Percentiles rank a stretch among this genome's conserved stretches.
Evolutionary conservation across 306 rosid species (phyloP).

Genomic region (Gynostemma pentaphyllum): DNA sequence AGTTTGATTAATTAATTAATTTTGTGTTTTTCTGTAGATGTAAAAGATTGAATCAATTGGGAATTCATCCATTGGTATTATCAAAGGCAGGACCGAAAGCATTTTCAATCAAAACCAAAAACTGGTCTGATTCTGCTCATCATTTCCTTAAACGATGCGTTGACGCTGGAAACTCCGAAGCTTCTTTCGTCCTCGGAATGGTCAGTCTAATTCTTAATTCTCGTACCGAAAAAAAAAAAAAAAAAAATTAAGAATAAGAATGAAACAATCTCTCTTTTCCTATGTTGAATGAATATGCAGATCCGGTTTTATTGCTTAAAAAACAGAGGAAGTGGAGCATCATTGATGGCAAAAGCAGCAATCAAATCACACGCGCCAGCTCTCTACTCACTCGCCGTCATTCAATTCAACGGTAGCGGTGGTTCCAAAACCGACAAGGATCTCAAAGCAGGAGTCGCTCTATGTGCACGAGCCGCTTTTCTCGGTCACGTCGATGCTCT

Average conservation of each 20-base stretch:
- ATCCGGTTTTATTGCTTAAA: conserved; percentile 76
- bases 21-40: conserved; percentile 28
- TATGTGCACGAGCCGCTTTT: conserved; percentile 57
- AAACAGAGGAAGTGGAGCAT: conserved; percentile 53
- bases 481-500: conserved; percentile 81
- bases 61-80: conserved; percentile 42
- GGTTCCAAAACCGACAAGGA: conserved; percentile 42
- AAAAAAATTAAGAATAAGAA: background rate
- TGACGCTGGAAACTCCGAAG: conserved; percentile 59
- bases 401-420: conserved; percentile 94
- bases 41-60: conserved; percentile 45
- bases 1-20: background rate
- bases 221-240: background rate
- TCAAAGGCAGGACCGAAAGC: conserved; percentile 42
- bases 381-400: conserved; percentile 67
- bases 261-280: background rate
- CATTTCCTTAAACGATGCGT: conserved; percentile 47
- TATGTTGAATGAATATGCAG: conserved; percentile 23
- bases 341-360: conserved; percentile 74
- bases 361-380: conserved; percentile 57
- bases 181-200: conserved; percentile 81
- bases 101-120: conserved; percentile 27
- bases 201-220: conserved; percentile 23
- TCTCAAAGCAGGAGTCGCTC: conserved; percentile 60
- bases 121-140: conserved; percentile 60